These are phyloP conservation scores for Coemansia sp. DNA, from an alignment of 192 early-diverging fungal genomes.

Conservation along the genomic window DNA sequence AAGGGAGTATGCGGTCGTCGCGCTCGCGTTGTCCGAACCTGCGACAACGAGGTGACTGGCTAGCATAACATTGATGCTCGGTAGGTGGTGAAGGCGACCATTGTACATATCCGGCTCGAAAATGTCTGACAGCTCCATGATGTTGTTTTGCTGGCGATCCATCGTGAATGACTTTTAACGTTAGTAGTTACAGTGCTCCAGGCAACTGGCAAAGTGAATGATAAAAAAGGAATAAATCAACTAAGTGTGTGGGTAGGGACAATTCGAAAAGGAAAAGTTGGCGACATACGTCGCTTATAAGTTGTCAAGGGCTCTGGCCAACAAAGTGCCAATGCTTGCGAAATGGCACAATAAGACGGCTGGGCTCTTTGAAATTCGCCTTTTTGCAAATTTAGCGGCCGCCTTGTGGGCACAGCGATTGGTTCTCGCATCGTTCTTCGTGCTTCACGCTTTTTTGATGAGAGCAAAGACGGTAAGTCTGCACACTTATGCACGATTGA, in stretches of 20 bases:
- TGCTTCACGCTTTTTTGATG: background rate
- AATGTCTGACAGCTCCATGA: constrained; percentile 39
- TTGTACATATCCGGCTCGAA: constrained; percentile 41
- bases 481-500: constrained; percentile 1
- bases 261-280: constrained; percentile 1
- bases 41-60: background rate
- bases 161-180: constrained; percentile 14
- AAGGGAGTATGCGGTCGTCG: background rate
- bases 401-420: background rate
- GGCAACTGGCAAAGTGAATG: background rate
- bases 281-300: background rate
- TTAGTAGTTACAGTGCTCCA: constrained; percentile 6
- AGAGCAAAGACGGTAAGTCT: background rate
- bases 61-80: constrained; percentile 36
- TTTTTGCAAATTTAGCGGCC: constrained; percentile 1
- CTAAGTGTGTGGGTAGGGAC: background rate
- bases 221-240: constrained; percentile 6
- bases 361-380: background rate
- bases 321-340: background rate
- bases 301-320: background rate
- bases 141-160: constrained; percentile 20
- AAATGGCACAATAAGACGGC: background rate
- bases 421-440: constrained; percentile 1
- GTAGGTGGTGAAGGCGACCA: constrained; percentile 16
- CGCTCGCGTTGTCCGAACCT: constrained; percentile 5